Evolutionary conservation across 106 monocot species (phyloP), one percentile per base, ranked within the genome.

Genomic region (Gastrodia elata): DNA sequence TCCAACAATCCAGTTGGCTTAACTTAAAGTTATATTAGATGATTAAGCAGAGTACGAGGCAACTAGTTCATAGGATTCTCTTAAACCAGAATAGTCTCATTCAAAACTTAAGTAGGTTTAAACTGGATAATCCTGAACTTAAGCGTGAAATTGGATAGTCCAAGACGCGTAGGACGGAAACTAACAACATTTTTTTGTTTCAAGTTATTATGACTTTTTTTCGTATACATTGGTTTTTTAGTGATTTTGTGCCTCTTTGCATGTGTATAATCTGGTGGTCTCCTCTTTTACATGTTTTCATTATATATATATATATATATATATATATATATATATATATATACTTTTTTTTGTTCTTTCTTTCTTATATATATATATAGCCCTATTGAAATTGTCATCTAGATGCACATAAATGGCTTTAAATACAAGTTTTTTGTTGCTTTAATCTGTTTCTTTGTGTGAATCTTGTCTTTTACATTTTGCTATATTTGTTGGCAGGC

Each of bases 401-500:
- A 37, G 33, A 35, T 16, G 65, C 0, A 15, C 33, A 65, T 65
- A 65, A 11, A 6, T 65, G 14, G 13, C 35, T 65, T 32, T 34
- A 65, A 33, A 7, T 65, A 16, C 13, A 65, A 2, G n/a, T n/a
- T n/a, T n/a, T n/a, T 65, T 65, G 16, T 34, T 15, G 33, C 8
- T 10, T 16, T 34, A 65, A 46, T 3, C 1, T 65, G 35, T 15
- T 34, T 65, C 15, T 65, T 16, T 33, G 30, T 65, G 64, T 3
- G 10, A 34, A 34, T 65, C 30, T 36, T 67, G n/a, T 36, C 37
- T 67, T 38, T 67, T 67, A 36, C 67, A n/a, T 67, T 18, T 69
- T 5, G 39, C 40, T 69, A 6, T 67, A 20, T 38, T 27, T 24
- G 69, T 74, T 28, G 77, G 18, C 90, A 97, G 97, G 97, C 92